Evolutionary conservation across 2,329 filamentous ascomycete species (phyloP).

Genomic region (Xylariaceae sp.): DNA sequence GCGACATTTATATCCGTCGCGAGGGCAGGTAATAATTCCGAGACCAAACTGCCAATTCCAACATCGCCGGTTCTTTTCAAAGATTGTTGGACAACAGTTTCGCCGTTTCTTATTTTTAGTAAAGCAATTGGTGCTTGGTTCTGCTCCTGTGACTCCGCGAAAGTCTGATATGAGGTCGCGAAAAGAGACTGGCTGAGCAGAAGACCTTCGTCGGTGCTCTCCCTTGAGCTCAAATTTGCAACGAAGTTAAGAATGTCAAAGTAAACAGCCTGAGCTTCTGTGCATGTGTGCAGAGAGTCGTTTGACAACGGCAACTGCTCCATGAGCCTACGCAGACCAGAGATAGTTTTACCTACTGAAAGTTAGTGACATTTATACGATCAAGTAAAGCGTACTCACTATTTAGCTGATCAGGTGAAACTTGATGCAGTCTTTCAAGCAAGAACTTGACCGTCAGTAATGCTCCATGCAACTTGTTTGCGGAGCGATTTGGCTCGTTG

Average conservation of each 20-base stretch:
- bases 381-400: conserved; percentile 34
- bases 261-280: conserved; percentile 32
- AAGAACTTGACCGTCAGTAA: conserved; percentile 56
- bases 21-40: conserved; percentile 37
- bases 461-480: conserved; percentile 58
- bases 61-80: conserved; percentile 10
- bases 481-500: conserved; percentile 30
- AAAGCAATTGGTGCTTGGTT: conserved; percentile 17
- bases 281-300: conserved; percentile 19
- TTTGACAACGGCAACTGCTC: conserved; percentile 15
- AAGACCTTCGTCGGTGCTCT: too few relatives aligned
- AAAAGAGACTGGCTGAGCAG: too few relatives aligned
- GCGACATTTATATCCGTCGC: conserved; percentile 40
- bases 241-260: conserved; percentile 33
- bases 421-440: conserved; percentile 50
- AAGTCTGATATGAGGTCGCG: not conserved
- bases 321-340: conserved; percentile 21
- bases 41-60: conserved; percentile 22
- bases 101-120: conserved; percentile 23
- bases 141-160: conserved; percentile 1
- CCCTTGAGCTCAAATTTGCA: conserved; percentile 5
- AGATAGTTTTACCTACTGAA: conserved; percentile 21
- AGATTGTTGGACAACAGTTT: conserved; percentile 35
- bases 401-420: conserved; percentile 42
- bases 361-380: conserved; percentile 7